Conservation (phyloP, 2,329 filamentous ascomycete species). For the Paracoccidioides lutzii region DNA sequence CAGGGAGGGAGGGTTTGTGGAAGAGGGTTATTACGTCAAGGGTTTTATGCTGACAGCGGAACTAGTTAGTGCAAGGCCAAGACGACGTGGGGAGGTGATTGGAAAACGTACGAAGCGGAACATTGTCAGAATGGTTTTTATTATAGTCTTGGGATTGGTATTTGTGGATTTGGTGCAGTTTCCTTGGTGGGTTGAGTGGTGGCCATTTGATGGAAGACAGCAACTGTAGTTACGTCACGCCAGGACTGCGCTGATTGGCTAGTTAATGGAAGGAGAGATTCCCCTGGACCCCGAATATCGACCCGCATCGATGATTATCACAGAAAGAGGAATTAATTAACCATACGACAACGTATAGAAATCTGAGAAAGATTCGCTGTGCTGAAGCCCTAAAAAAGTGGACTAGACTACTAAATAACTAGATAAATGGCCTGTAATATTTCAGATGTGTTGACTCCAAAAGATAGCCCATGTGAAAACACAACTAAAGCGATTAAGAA, state of each 20-base stretch:
- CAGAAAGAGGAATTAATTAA: too few species aligned
- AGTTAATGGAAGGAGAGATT: too few species aligned
- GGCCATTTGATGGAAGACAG: too few species aligned
- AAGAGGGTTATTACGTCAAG: slow-evolving; percentile 93
- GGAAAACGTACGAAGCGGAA: slow-evolving; percentile 6
- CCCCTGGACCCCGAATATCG: too few species aligned
- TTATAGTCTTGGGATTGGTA: not conserved
- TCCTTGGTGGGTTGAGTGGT: not conserved
- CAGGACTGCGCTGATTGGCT: too few species aligned
- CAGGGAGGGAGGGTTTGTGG: slow-evolving; percentile 63
- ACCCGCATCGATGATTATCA: too few species aligned
- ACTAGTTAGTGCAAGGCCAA: not conserved
- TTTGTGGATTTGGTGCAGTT: not conserved
- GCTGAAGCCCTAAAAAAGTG: too few species aligned
- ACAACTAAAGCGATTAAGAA: too few species aligned
- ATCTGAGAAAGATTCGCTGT: too few species aligned
- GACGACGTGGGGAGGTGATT: not conserved
- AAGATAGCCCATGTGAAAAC: not conserved
- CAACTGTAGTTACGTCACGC: too few species aligned
- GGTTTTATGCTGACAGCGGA: slow-evolving; percentile 50
- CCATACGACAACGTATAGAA: too few species aligned
- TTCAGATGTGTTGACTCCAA: not conserved
- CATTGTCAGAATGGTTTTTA: slow-evolving; percentile 3
- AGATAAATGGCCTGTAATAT: not conserved
- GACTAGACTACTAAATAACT: too few species aligned